Evolutionary conservation across 371 early-diverging fungal genomes (phyloP), one percentile per base, ranked within the genome.

Genomic region (Mucor irregularis): DNA sequence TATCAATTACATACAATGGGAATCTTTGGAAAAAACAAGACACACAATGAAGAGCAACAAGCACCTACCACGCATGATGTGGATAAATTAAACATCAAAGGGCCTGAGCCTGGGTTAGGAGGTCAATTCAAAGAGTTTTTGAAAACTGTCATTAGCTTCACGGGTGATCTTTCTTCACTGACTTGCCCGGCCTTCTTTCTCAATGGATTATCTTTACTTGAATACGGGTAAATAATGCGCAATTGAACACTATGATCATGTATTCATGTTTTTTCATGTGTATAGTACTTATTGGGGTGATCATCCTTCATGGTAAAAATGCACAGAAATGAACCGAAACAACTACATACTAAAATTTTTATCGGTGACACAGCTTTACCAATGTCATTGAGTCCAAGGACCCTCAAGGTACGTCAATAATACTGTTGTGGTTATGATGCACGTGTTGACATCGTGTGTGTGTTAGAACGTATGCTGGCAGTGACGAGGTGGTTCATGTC

Each of bases 181-280:
- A 89, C 90, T 10, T 88, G 89, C 61, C 91, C 91, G 48, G 82
- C 89, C 4, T 90, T 90, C 64, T 74, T 90, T 39, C 68, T 91
- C 35, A 88, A 81, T 54, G 88, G 89, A 24, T 74, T 85, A 24
- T 88, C 88, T 34, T 68, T 91, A 38, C 74, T 88, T 9, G 91
- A 91, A 71, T 91, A 91, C 67, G 85, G 88, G 87, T 85, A 81
- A 64, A 68, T 56, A 7, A 24, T 40, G 7, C 7, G 24, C 2
- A 16, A 19, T 6, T 17, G 6, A 17, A 3, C n/a, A 21, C 19
- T 55, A 39, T n/a, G 14, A 35, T n/a, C n/a, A 38, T 14, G 4
- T 38, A n/a, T 17, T 38, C n/a, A 38, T 24, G 31, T 39, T 55
- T 30, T 8, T 33, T 16, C 44, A 11, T 44, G 34, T 25, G 8